phyloP scores from a whole-genome alignment of 176 grass and related monocot species.

The Musa beccarii region DNA sequence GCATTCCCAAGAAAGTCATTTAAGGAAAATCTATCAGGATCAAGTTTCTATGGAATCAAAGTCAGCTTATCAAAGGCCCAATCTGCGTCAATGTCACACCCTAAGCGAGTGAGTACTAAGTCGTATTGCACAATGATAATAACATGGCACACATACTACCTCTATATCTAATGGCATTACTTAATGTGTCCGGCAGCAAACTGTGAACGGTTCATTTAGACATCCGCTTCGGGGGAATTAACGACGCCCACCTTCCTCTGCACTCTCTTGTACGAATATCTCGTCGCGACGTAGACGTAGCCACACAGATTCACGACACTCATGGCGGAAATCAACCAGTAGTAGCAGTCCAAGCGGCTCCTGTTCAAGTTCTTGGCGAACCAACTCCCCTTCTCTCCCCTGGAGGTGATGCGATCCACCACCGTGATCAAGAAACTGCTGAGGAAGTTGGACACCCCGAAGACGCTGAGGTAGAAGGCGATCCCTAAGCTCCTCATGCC shows the following conservation, averaged over 20 bases:
- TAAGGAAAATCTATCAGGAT: no score
- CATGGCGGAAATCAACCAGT: constrained; percentile 44
- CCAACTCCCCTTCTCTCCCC: constrained; percentile 30
- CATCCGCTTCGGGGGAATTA: background rate
- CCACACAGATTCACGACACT: constrained; percentile 37
- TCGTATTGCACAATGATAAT: no score
- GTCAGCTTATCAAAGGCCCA: no score
- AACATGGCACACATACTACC: no score
- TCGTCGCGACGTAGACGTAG: constrained; percentile 33
- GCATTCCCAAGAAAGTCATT: no score
- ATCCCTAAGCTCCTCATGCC: constrained; percentile 78
- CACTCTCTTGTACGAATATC: constrained; percentile 72
- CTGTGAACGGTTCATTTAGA: no score
- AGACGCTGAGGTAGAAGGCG: constrained; percentile 57
- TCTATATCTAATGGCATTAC: no score
- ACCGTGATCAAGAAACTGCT: constrained; percentile 56
- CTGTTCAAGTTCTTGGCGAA: constrained; percentile 54
- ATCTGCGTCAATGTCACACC: no score
- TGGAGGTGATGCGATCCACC: constrained; percentile 25
- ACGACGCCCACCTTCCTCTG: constrained; percentile 24
- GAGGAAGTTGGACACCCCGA: constrained; percentile 64
- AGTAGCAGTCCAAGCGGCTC: constrained; percentile 73
- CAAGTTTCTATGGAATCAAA: no score
- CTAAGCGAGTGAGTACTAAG: no score
- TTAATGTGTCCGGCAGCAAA: no score